These are phyloP conservation scores for Neonectria ditissima DNA, from an alignment of 2,329 filamentous ascomycete genomes.

Conservation along the genomic window DNA sequence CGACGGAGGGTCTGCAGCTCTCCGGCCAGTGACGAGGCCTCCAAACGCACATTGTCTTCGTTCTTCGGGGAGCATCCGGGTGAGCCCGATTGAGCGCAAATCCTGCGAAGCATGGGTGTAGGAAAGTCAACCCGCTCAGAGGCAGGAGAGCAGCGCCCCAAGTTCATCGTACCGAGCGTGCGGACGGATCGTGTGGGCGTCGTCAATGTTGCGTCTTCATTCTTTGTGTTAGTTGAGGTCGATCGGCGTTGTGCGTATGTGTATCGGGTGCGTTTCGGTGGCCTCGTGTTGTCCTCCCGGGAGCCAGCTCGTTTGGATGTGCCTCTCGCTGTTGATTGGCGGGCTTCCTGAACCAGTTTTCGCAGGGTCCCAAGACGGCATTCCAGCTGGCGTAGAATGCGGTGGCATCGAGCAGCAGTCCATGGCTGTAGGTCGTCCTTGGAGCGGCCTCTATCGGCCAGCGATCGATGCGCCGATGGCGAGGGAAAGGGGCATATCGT, in stretches of 20 bases:
- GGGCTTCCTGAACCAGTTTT: slow-evolving; percentile 47
- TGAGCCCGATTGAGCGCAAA: slow-evolving; percentile 38
- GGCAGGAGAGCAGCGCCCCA: slow-evolving; percentile 40
- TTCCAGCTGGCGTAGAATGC: slow-evolving; percentile 60
- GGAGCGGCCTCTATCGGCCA: neutral
- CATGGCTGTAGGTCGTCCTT: slow-evolving; percentile 51
- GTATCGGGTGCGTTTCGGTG: slow-evolving; percentile 45
- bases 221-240: slow-evolving; percentile 15
- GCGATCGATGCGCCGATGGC: slow-evolving; percentile 34
- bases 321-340: slow-evolving; percentile 12
- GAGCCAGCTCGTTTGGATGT: slow-evolving; percentile 39
- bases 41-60: slow-evolving; percentile 6
- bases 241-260: slow-evolving; percentile 46
- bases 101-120: slow-evolving; percentile 46
- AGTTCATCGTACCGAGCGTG: slow-evolving; percentile 48
- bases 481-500: slow-evolving; percentile 13
- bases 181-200: slow-evolving; percentile 47
- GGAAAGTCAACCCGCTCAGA: slow-evolving; percentile 45
- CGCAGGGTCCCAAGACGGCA: slow-evolving; percentile 56
- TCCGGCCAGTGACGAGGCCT: slow-evolving; percentile 29
- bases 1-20: slow-evolving; percentile 43
- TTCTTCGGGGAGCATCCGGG: slow-evolving; percentile 11
- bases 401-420: slow-evolving; percentile 61
- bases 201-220: slow-evolving; percentile 3
- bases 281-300: slow-evolving; percentile 15